Base-by-base conservation (phyloP, 106 monocot genomes). In the Apostasia shenzhenica region DNA sequence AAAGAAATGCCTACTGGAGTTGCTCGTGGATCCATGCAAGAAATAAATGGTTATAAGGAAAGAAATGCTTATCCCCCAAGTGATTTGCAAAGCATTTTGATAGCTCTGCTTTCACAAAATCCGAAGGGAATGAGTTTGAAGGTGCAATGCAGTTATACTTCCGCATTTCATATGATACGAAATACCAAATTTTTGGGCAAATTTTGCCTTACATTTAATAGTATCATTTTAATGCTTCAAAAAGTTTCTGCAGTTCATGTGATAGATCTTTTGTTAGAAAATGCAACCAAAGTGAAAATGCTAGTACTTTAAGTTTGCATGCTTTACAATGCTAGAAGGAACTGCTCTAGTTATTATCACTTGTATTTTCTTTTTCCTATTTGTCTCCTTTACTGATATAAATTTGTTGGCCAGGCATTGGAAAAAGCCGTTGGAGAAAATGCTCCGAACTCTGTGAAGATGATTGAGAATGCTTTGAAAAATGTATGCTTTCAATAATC, bases 91-190 rank as follows among this genome's bases (percentile, higher is more conserved):
- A 78, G 59, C 63, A 54, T 79, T 59, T 72, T 88, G 59, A 83
- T 85, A 45, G 73, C 57, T 66, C 5, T 78, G 59, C 79, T 92
- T 6, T 75, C 80, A 56, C 73, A 86, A 79, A 89, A 82, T 74
- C 79, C 97, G 0, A 92, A 92, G 48, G 97, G 89, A 39, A 85
- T 87, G 75, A 87, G 62, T 72, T 83, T 85, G 71, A 92, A 92
- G 92, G 97, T 99, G 69, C 67, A 66, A 54, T 46, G 26, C 26
- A 26, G 26, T 26, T 26, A 26, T 26, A 26, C 26, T 26, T 26
- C 26, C 26, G 26, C 26, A 26, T 26, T 26, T 26, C 26, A 26
- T 26, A 26, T 26, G 26, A 26, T 26, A 26, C 26, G 26, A 26
- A 26, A 26, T 26, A 26, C 26, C 26, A 26, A 26, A 26, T 26